Percentiles rank a stretch among this genome's conserved stretches.
Conservation (phyloP, 208 protist genomes). For the Polymyxa betae region DNA sequence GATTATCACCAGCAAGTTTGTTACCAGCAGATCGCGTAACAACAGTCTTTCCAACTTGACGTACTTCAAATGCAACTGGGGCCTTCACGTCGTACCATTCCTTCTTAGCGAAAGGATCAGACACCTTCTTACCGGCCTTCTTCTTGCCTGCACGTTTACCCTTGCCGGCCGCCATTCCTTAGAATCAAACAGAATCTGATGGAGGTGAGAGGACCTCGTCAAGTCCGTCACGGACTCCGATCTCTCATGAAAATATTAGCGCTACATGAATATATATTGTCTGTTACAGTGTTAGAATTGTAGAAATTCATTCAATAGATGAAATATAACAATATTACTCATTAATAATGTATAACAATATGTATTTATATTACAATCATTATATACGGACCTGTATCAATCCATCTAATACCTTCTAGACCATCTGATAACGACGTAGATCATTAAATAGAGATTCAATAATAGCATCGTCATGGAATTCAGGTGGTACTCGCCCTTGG, state of each 20-base stretch:
- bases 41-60: conserved; percentile 93
- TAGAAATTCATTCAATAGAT: too few relatives aligned
- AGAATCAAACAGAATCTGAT: background rate
- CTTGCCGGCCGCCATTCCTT: conserved; percentile 87
- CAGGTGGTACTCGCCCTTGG: background rate
- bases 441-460: conserved; percentile 12
- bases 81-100: conserved; percentile 99
- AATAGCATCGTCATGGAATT: conserved; percentile 25
- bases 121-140: conserved; percentile 87
- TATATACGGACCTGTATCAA: too few relatives aligned
- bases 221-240: background rate
- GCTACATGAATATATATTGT: background rate
- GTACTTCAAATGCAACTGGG: conserved; percentile 90
- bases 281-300: too few relatives aligned
- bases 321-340: too few relatives aligned
- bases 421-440: conserved; percentile 5
- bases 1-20: conserved; percentile 85
- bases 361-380: too few relatives aligned
- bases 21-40: conserved; percentile 92
- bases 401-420: too few relatives aligned
- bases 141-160: conserved; percentile 93
- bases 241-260: background rate
- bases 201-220: background rate
- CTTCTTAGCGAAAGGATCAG: conserved; percentile 96
- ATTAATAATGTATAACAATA: too few relatives aligned